Evolutionary conservation across 2,329 filamentous ascomycete species (phyloP).

Genomic region (Botrytis tulipae): DNA sequence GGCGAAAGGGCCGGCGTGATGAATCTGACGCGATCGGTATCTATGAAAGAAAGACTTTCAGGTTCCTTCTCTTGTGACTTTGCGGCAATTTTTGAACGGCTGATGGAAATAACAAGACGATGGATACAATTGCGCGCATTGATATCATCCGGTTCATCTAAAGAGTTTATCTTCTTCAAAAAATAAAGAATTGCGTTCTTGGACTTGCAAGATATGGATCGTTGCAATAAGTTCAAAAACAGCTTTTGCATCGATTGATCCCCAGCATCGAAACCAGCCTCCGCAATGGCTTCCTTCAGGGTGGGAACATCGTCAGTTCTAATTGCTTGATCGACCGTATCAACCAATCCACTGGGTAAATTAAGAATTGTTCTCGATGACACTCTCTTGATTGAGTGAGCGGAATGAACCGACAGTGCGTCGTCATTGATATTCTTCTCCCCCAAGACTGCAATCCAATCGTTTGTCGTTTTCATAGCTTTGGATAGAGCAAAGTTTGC

Average conservation of each 20-base stretch:
- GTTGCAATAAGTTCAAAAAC: slow-evolving; percentile 77
- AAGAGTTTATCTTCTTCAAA: slow-evolving; percentile 63
- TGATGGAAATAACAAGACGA: slow-evolving; percentile 87
- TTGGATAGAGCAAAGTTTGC: slow-evolving; percentile 62
- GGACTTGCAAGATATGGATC: slow-evolving; percentile 69
- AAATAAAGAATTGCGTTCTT: slow-evolving; percentile 70
- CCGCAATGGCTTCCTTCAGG: slow-evolving; percentile 56
- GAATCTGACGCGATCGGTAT: slow-evolving; percentile 54
- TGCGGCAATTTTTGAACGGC: slow-evolving; percentile 62
- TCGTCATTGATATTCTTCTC: slow-evolving; percentile 78
- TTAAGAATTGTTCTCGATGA: slow-evolving; percentile 74
- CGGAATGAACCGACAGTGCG: slow-evolving; percentile 65
- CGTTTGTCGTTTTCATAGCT: slow-evolving; percentile 72
- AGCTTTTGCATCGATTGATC: slow-evolving; percentile 60
- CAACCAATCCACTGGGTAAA: slow-evolving; percentile 65
- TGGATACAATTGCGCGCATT: slow-evolving; percentile 94
- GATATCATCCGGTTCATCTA: slow-evolving; percentile 88
- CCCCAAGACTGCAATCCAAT: slow-evolving; percentile 81
- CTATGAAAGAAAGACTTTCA: slow-evolving; percentile 43
- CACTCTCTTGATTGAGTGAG: slow-evolving; percentile 70
- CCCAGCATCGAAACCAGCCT: slow-evolving; percentile 54
- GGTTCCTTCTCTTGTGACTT: slow-evolving; percentile 31
- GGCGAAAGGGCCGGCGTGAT: slow-evolving; percentile 76
- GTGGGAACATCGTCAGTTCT: slow-evolving; percentile 62
- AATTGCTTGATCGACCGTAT: slow-evolving; percentile 70